Percentiles rank a stretch among this genome's conserved stretches.
These are phyloP conservation scores for Adenanthera pavonina DNA, from an alignment of 306 rosid genomes.

Conservation along the genomic window DNA sequence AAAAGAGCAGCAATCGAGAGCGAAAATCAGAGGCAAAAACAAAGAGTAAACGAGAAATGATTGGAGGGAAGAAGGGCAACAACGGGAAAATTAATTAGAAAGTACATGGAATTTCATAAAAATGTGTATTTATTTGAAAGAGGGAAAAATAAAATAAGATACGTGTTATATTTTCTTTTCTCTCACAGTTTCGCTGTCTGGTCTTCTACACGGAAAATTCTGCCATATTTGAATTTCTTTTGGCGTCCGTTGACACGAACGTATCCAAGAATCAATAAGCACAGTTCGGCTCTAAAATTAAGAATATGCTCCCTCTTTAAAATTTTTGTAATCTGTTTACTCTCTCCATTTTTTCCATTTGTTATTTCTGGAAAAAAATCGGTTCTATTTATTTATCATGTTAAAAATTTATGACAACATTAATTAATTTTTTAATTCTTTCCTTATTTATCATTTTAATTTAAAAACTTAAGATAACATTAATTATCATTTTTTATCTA, in stretches of 20 bases:
- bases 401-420: no score
- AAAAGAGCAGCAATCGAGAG: background rate
- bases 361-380: no score
- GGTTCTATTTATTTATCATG: no score
- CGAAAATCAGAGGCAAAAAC: constrained; percentile 9
- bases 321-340: no score
- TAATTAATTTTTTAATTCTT: no score
- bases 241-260: constrained; percentile 67
- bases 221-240: constrained; percentile 48
- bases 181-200: background rate
- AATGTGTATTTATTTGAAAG: background rate
- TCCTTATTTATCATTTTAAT: no score
- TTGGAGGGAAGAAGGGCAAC: constrained; percentile 57
- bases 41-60: constrained; percentile 47
- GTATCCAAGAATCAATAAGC: background rate
- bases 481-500: no score
- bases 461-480: no score
- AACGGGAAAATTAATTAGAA: constrained; percentile 18
- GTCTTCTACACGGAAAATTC: constrained; percentile 26
- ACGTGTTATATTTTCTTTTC: constrained; percentile 13
- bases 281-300: background rate
- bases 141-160: background rate
- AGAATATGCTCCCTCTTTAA: background rate
- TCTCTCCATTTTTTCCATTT: no score
- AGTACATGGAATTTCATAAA: background rate